Percentiles rank a stretch among this genome's conserved stretches.
Evolutionary conservation across 75 land plant genomes (phyloP).

Genomic region (Adiantum capillusveneris): DNA sequence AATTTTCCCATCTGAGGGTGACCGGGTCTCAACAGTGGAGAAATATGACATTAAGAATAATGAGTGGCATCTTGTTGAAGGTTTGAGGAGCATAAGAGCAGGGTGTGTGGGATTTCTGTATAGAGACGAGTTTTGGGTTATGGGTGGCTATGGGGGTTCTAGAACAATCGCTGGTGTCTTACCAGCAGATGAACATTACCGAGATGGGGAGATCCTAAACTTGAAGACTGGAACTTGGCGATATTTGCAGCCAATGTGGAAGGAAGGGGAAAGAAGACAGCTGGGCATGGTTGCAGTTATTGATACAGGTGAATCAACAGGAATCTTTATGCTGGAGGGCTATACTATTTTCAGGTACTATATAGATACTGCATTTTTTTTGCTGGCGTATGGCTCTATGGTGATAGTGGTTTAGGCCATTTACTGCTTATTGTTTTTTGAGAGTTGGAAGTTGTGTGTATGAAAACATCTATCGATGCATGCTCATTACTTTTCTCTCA

Average conservation of each 20-base stretch:
- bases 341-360: conserved; percentile 68
- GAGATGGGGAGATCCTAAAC: conserved; percentile 59
- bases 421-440: no score
- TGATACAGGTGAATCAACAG: conserved; percentile 25
- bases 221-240: conserved; percentile 57
- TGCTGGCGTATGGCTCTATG: no score
- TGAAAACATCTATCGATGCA: no score
- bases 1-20: conserved; percentile 57
- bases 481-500: no score
- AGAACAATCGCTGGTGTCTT: conserved; percentile 55
- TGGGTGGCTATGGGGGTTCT: conserved; percentile 86
- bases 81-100: conserved; percentile 51
- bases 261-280: conserved; percentile 57
- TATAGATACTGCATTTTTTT: no score
- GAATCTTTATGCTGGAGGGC: conserved; percentile 77
- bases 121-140: conserved; percentile 75
- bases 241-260: conserved; percentile 78
- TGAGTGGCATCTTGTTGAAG: conserved; percentile 41
- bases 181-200: conserved; percentile 75
- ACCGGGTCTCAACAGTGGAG: conserved; percentile 58
- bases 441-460: no score
- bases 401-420: no score
- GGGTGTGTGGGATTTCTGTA: conserved; percentile 74
- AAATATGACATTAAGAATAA: conserved; percentile 42
- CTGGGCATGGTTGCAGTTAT: conserved; percentile 62